These are phyloP conservation scores for Tanozyma kutaoensis DNA, from an alignment of 805 yeast genomes.

Conservation along the genomic window DNA sequence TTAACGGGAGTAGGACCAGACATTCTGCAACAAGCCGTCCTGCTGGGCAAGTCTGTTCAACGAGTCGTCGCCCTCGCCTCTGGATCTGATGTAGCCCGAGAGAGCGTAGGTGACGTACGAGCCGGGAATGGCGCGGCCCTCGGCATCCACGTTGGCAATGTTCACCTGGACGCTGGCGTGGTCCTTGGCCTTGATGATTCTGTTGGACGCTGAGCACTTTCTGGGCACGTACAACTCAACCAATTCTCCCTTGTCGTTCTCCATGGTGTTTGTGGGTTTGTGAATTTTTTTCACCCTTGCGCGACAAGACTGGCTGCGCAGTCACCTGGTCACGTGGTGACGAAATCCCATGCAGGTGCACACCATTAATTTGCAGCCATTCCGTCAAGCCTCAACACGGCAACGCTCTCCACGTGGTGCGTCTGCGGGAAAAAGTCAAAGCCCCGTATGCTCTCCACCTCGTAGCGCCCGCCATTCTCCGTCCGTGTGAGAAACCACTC, in stretches of 20 bases:
- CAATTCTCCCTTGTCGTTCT: constrained; percentile 99
- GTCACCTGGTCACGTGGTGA: too few relatives aligned
- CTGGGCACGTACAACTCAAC: constrained; percentile 99
- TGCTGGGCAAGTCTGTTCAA: constrained; percentile 98
- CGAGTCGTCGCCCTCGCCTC: constrained; percentile 99
- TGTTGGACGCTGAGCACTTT: constrained; percentile 99
- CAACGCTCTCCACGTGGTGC: constrained; percentile 83
- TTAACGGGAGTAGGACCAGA: constrained; percentile 92
- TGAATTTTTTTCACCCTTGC: constrained; percentile 4
- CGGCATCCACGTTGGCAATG: constrained; percentile 96
- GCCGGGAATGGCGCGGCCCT: constrained; percentile 90
- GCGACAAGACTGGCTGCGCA: too few relatives aligned
- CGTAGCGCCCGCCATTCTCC: constrained; percentile 46
- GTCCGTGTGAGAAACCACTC: constrained; percentile 68
- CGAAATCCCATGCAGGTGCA: too few relatives aligned
- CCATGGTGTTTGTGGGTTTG: constrained; percentile 56
- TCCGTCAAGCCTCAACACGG: constrained; percentile 33
- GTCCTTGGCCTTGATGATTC: constrained; percentile 99
- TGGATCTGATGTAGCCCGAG: constrained; percentile 92
- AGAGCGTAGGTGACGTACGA: constrained; percentile 90
- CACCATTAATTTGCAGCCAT: too few relatives aligned
- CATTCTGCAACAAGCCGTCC: constrained; percentile 95
- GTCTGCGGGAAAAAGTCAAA: constrained; percentile 96
- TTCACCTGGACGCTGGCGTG: constrained; percentile 98
- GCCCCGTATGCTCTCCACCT: constrained; percentile 75